These are phyloP conservation scores for Ustilago curta DNA, from an alignment of 1,284 basidiomycete genomes.

Conservation along the genomic window DNA sequence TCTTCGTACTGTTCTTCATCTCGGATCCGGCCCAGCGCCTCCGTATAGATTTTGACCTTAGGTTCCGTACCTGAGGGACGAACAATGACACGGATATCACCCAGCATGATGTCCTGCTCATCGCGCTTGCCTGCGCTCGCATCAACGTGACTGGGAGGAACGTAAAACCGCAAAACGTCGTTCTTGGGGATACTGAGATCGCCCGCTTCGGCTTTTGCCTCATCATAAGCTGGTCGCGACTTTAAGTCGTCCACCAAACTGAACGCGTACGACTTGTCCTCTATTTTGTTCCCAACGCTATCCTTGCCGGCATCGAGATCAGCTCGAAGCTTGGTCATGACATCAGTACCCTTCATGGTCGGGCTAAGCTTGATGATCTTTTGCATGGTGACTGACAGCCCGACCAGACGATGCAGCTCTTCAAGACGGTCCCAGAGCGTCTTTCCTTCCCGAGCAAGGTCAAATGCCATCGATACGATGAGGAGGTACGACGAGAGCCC, in stretches of 20 bases:
- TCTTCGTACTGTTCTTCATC: conserved; percentile 43
- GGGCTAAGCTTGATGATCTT: conserved; percentile 60
- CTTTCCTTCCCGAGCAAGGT: conserved; percentile 42
- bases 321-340: conserved; percentile 55
- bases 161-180: conserved; percentile 62
- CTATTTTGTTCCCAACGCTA: conserved; percentile 17
- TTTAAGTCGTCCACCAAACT: conserved; percentile 57
- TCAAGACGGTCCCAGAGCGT: conserved; percentile 61
- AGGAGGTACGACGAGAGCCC: conserved; percentile 59
- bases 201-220: conserved; percentile 44
- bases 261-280: conserved; percentile 22
- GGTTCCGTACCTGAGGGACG: conserved; percentile 62
- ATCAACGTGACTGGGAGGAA: conserved; percentile 38
- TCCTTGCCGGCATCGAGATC: conserved; percentile 42
- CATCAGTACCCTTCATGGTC: conserved; percentile 48
- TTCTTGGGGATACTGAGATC: conserved; percentile 58
- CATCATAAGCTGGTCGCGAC: conserved; percentile 27
- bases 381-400: conserved; percentile 56
- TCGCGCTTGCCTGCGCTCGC: conserved; percentile 13
- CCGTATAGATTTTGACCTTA: conserved; percentile 64
- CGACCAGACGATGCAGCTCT: conserved; percentile 56
- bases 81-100: conserved; percentile 58
- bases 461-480: conserved; percentile 55
- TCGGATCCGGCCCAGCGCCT: conserved; percentile 48
- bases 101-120: conserved; percentile 52